Percentiles rank a stretch among this genome's conserved stretches.
phyloP scores from a whole-genome alignment of 139 green algal species.

The Edaphochlamys debaryana region DNA sequence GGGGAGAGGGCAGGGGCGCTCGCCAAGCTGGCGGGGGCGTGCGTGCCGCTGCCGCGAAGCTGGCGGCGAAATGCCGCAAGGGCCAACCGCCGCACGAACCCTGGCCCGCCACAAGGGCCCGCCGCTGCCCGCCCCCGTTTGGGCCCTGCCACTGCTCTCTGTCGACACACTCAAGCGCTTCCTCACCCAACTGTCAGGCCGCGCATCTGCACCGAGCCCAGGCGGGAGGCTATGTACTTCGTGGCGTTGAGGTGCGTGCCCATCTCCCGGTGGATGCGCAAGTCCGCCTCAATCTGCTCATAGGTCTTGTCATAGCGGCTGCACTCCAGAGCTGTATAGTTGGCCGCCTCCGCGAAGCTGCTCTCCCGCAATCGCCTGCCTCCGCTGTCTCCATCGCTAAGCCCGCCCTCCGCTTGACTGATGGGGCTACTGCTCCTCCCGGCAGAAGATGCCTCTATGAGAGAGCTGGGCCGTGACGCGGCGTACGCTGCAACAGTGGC shows the following conservation, averaged over 20 bases:
- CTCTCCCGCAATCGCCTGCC: not conserved
- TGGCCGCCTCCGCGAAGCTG: not conserved
- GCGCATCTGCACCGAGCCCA: not conserved
- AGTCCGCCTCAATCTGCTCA: conserved; percentile 6
- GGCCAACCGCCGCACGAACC: too few species aligned
- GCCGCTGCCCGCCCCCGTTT: too few species aligned
- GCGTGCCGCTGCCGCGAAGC: too few species aligned
- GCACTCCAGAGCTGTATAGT: conserved; percentile 31
- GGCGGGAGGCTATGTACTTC: not conserved
- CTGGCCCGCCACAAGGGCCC: too few species aligned
- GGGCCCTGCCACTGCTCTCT: not conserved
- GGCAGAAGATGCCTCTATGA: too few species aligned
- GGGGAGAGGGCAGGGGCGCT: not conserved
- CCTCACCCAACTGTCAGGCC: conserved; percentile 25
- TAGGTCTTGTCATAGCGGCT: not conserved
- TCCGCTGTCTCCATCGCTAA: not conserved
- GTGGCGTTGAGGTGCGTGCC: conserved; percentile 7
- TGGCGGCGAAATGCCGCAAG: too few species aligned
- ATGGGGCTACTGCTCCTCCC: too few species aligned
- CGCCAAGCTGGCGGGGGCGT: too few species aligned
- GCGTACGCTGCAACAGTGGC: too few species aligned
- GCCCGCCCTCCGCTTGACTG: not conserved
- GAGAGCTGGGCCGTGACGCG: too few species aligned
- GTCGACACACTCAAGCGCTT: not conserved
- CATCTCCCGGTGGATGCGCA: not conserved